Base-by-base conservation (phyloP, 2,329 filamentous ascomycete species). In the Chaetomiaceae sp. region DNA sequence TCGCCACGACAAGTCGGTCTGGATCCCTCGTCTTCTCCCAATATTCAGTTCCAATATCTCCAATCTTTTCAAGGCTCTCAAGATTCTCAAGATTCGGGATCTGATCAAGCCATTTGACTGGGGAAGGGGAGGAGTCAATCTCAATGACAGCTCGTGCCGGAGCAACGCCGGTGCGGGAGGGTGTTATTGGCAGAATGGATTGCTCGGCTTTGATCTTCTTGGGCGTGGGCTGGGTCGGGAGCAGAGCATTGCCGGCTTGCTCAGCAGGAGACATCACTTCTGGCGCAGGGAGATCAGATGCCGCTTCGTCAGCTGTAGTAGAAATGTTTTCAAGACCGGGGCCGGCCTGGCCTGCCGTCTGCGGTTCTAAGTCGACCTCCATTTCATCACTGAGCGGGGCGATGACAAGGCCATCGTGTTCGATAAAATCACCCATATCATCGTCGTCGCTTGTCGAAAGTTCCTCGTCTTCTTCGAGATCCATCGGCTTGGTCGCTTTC, bases 391-490 rank as follows among this genome's bases (percentile, higher is more conserved):
- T 33, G 38, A 40, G 2, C 26, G 30, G 10, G 12, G 39, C 30
- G 22, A 19, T 20, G 24, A 10, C 32, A 6, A n/a, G 11, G 10
- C 52, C 49, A 42, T 70, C 66, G 15, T 66, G 57, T 22, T 78
- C 67, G 38, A 84, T 62, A 49, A 83, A 81, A 36, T 68, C 64
- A 4, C 67, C 63, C 8, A 68, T 68, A 19, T 73, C 72, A 19
- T 74, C 75, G 17, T 65, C 73, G 50, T 67, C 68, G 50, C 73
- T 77, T 2, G 69, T 72, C n/a, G 80, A 54, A 8, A 72, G 47
- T 38, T 81, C 77, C 12, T 74, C 75, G 12, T 67, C 71, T 15
- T 69, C 62, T 11, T 63, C 64, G 11, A 41, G 17, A 4, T 68
- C 71, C 72, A 79, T 60, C 56, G 20, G 58, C 56, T 52, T 71